Base-by-base conservation (phyloP, 352 stramenopile genomes). In the Phytophthora chlamydospora region DNA sequence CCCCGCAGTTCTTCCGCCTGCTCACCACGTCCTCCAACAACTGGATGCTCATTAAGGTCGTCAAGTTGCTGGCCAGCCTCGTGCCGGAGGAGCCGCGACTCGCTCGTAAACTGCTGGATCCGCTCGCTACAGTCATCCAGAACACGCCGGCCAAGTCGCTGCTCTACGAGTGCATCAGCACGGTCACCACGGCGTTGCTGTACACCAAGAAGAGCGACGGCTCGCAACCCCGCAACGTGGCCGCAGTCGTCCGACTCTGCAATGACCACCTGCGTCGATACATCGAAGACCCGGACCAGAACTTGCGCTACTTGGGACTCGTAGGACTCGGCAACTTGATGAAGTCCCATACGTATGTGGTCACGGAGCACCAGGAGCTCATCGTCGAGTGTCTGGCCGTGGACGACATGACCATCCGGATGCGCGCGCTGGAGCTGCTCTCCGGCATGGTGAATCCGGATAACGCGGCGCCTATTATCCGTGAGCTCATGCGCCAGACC, bases 21-120 rank as follows among this genome's bases (percentile, higher is more conserved):
- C 82, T 99, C 35, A 99, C 95, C 27, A 98, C 91, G 40, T 98
- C 89, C 8, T 97, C 89, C 58, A 99, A 99, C 79, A 99, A 99
- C 78, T 99, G 98, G 98, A 99, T 99, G 97, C 89, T 99, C 50
- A 99, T 99, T 82, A 99, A 99, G 78, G 97, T 99, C 7, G 97
- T 99, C 46, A 99, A 99, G 79, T 87, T 99, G 39, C 77, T 99
- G 59, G 95, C 95, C 24, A 97, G 91, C 27, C 77, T 99, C 12
- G 96, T 99, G 33, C 90, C 96, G 0, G 95, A 99, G 67, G 98
- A 99, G 76, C 98, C 98, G 13, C 85, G 98, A 13, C 79, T 99
- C 24, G 98, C 98, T 2, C 84, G 97, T 24, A 99, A 99, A 69
- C 67, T 99, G 31, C 77, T 99, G 33, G 97, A 99, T 48, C 98